Conservation (phyloP, 2,329 filamentous ascomycete genomes). For the Hymenoscyphus albidus region DNA sequence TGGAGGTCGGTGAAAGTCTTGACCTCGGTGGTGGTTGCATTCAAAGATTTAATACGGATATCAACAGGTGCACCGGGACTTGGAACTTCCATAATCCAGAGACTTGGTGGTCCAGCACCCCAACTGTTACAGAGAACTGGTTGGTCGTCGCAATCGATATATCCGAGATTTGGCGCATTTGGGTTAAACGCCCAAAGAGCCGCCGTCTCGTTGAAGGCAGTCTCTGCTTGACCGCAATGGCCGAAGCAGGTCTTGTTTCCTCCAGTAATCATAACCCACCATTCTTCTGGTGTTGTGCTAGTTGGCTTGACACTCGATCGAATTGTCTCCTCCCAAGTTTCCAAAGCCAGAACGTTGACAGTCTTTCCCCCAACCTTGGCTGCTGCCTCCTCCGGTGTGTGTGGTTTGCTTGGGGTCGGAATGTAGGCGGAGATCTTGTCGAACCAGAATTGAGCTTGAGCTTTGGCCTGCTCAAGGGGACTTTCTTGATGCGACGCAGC, state of each 20-base stretch:
- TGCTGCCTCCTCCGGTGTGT: constrained; percentile 43
- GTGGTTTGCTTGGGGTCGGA: constrained; percentile 43
- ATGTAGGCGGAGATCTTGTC: constrained; percentile 55
- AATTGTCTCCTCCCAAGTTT: constrained; percentile 68
- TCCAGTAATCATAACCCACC: constrained; percentile 71
- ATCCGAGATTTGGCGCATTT: constrained; percentile 61
- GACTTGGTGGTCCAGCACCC: constrained; percentile 59
- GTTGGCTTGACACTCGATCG: constrained; percentile 56
- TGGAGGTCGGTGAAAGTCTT: constrained; percentile 60
- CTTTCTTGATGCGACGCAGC: constrained; percentile 50
- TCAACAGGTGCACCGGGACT: constrained; percentile 61
- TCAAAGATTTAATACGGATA: constrained; percentile 62
- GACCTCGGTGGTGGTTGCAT: constrained; percentile 63
- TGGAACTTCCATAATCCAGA: constrained; percentile 67
- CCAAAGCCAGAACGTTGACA: constrained; percentile 57
- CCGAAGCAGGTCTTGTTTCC: constrained; percentile 73
- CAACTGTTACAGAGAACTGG: constrained; percentile 72
- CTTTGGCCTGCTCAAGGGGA: constrained; percentile 54
- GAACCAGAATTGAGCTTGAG: constrained; percentile 60
- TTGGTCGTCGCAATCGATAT: constrained; percentile 71
- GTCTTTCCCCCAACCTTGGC: constrained; percentile 49
- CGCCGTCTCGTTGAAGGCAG: constrained; percentile 63
- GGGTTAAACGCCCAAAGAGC: constrained; percentile 58
- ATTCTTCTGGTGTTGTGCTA: constrained; percentile 64
- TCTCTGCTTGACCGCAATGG: constrained; percentile 60